These are phyloP conservation scores for Pulveroboletus sp. DNA, from an alignment of 768 basidiomycete genomes.

Conservation along the genomic window DNA sequence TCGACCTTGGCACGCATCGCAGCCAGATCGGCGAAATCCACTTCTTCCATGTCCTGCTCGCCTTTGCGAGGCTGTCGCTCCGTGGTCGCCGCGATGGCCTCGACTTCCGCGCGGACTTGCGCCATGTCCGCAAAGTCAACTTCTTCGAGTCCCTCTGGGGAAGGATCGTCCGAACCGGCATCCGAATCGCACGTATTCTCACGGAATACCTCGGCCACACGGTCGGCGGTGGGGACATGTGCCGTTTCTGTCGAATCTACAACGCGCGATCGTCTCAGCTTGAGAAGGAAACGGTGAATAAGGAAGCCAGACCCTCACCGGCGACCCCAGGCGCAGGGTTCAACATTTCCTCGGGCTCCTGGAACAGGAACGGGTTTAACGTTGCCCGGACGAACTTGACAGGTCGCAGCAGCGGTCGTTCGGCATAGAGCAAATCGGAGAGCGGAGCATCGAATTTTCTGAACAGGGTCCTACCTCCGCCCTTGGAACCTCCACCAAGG, in stretches of 20 bases:
- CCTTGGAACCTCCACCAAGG: conserved; percentile 1
- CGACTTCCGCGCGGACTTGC: conserved; percentile 42
- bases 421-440: conserved; percentile 51
- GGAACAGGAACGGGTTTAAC: conserved; percentile 48
- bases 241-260: conserved; percentile 42
- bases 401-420: conserved; percentile 62
- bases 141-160: conserved; percentile 44
- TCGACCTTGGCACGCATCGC: conserved; percentile 20
- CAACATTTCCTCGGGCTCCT: conserved; percentile 57
- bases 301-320: conserved; percentile 32
- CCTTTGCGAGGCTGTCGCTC: conserved; percentile 13
- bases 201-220: conserved; percentile 60
- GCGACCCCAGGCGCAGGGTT: conserved; percentile 49
- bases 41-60: conserved; percentile 43
- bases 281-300: no score
- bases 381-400: conserved; percentile 65
- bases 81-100: conserved; percentile 16
- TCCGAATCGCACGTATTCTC: conserved; percentile 15
- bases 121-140: conserved; percentile 65
- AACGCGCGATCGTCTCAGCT: neutral
- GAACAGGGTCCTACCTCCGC: neutral
- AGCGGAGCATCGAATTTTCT: conserved; percentile 44
- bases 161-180: conserved; percentile 30
- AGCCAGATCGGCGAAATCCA: conserved; percentile 49
- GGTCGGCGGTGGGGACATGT: conserved; percentile 68